phyloP scores from a whole-genome alignment of 108 stramenopile genomes.

The Pseudonitzschia pungens region DNA sequence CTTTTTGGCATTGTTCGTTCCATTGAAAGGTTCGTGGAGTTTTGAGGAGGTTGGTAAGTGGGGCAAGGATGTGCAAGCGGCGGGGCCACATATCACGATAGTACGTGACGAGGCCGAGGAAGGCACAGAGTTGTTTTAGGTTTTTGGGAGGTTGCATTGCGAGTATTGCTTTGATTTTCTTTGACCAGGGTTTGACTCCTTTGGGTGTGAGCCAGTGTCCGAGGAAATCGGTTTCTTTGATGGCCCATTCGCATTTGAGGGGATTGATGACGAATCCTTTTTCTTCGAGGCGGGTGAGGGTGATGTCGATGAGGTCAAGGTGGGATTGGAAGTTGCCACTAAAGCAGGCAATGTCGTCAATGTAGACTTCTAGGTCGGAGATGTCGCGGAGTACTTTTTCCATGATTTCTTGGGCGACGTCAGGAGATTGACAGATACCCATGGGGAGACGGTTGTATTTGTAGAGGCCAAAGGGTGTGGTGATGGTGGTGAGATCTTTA shows the following conservation, averaged over 20 bases:
- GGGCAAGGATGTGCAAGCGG: constrained; percentile 41
- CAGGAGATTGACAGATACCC: constrained; percentile 37
- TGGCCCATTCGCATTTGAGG: constrained; percentile 46
- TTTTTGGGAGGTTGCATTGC: constrained; percentile 23
- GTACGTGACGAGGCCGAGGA: constrained; percentile 47
- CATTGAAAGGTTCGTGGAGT: constrained; percentile 30
- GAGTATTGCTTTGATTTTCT: constrained; percentile 46
- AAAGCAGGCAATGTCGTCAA: background rate
- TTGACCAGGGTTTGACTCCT: constrained; percentile 30
- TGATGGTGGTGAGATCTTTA: constrained; percentile 32
- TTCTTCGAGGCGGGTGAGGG: constrained; percentile 19
- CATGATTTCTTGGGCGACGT: constrained; percentile 44
- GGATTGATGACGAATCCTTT: constrained; percentile 42
- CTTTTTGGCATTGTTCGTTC: constrained; percentile 33
- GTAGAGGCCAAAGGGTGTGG: constrained; percentile 46
- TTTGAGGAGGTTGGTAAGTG: constrained; percentile 32
- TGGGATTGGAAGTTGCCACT: background rate
- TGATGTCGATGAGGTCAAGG: background rate
- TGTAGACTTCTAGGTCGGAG: background rate
- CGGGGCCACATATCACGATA: constrained; percentile 50
- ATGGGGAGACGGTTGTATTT: constrained; percentile 44
- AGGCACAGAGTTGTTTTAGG: constrained; percentile 26
- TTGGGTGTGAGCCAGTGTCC: constrained; percentile 10
- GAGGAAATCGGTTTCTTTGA: constrained; percentile 44
- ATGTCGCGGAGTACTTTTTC: constrained; percentile 21